Base-by-base conservation (phyloP, 1,284 basidiomycete genomes). In the Ceratobasidium sp. region DNA sequence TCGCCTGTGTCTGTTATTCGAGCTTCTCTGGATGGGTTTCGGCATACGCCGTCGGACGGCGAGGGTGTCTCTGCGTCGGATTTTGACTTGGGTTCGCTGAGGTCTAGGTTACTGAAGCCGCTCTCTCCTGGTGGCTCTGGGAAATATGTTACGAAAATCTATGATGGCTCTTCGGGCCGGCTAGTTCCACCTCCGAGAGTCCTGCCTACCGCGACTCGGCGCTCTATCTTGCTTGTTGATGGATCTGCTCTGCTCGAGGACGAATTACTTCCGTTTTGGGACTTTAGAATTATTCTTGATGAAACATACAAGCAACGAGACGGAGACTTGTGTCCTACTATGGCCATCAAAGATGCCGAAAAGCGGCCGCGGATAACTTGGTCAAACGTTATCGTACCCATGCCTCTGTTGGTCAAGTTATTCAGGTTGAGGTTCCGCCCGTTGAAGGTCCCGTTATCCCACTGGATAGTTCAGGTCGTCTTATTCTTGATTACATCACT, bases 401-500 rank as follows among this genome's bases (percentile, higher is more conserved):
- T 78, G 42, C 66, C 76, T 13, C 61, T 59, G 1, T 64, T 78
- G 28, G 65, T 65, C 10, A 38, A 76, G 33, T n/a, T 81, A 17
- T 64, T 66, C 15, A 78, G 76, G 64, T 26, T 83, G 23, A 87
- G 87, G 12, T 85, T 94, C 26, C 89, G 88, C 80, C 87, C 88
- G 23, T 88, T 93, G 12, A 87, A 87, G 78, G 92, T 98, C 17
- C 95, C 96, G 0, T 83, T 98, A 26, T 84, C 85, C 15, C 87
- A 92, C 12, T 97, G 97, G 87, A 82, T 93, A 26, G 86, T 93
- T 0, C 96, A 98, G 85, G 96, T 98, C 62, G 87, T 88, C 0
- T 87, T 98, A 56, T 97, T 97, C 85, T 92, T 94, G 79, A 84
- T 89, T 7, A 89, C 96, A 77, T 96, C 93, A n/a, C 83, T 92